Evolutionary conservation across 257 asterid genomes (phyloP).

Genomic region (Plectranthus barbatus): DNA sequence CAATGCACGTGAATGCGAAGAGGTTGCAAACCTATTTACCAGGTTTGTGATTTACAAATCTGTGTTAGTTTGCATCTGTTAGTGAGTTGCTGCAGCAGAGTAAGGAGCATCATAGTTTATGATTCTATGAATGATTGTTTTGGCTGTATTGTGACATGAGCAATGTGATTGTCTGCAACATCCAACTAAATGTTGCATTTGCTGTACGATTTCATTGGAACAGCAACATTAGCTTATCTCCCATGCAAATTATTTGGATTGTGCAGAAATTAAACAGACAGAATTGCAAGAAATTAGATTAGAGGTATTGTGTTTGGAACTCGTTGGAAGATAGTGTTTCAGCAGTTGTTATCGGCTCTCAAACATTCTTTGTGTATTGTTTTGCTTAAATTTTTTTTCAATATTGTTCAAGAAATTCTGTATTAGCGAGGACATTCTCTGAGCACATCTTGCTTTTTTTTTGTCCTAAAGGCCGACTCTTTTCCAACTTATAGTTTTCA

Average conservation of each 20-base stretch:
- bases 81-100: neutral
- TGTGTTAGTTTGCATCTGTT: neutral
- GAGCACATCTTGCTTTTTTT: neutral
- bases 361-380: neutral
- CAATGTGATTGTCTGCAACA: no score
- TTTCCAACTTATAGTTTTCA: neutral
- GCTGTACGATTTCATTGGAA: neutral
- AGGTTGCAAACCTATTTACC: slow-evolving; percentile 71
- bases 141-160: neutral
- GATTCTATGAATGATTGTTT: neutral
- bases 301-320: neutral
- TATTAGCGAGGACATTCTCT: no score
- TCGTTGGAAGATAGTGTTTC: neutral
- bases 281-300: no score
- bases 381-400: neutral
- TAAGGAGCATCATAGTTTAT: neutral
- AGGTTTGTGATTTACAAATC: slow-evolving; percentile 35
- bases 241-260: no score
- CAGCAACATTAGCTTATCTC: neutral
- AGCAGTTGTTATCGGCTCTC: neutral
- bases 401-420: neutral
- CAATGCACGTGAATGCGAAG: slow-evolving; percentile 83
- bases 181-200: no score
- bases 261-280: no score
- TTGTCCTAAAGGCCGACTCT: neutral